Percentiles rank a stretch among this genome's conserved stretches.
Evolutionary conservation across 2,329 filamentous ascomycete genomes (phyloP).

Genomic region (Aspergillus terreus): DNA sequence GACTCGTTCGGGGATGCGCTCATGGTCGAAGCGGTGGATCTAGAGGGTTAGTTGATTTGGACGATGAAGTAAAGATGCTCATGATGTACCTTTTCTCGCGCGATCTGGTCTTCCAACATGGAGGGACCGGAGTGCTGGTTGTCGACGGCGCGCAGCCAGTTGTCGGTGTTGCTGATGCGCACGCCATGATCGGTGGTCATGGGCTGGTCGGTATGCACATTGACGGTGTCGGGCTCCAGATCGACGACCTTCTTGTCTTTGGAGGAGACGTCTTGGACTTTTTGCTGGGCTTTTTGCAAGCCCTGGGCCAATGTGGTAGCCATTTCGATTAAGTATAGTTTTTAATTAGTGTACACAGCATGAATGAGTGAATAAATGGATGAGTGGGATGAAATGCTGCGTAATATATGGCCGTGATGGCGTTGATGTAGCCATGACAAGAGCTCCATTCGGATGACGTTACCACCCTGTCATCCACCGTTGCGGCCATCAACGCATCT

Average conservation of each 20-base stretch:
- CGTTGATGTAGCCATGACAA: too few relatives aligned
- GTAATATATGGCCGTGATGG: too few relatives aligned
- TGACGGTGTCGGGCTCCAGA: conserved; percentile 55
- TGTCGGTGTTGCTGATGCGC: conserved; percentile 68
- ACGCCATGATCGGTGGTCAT: conserved; percentile 77
- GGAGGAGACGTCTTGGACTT: not conserved
- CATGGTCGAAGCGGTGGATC: conserved; percentile 68
- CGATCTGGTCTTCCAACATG: conserved; percentile 69
- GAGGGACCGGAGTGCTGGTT: conserved; percentile 63
- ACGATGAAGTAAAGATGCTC: not conserved
- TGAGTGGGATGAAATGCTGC: too few relatives aligned
- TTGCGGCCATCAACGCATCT: too few relatives aligned
- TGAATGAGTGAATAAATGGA: too few relatives aligned
- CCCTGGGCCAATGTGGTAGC: too few relatives aligned
- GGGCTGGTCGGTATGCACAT: conserved; percentile 55
- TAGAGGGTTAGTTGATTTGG: conserved; percentile 13
- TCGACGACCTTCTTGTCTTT: conserved; percentile 55
- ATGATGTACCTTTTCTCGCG: conserved; percentile 63
- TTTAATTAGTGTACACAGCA: too few relatives aligned
- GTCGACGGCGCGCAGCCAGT: conserved; percentile 67
- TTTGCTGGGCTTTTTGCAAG: too few relatives aligned
- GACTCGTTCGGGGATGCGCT: conserved; percentile 65
- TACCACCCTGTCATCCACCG: too few relatives aligned
- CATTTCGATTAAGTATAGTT: too few relatives aligned
- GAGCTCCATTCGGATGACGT: too few relatives aligned